Conservation (phyloP, 108 stramenopile genomes). For the Mediolabrus comicus region DNA sequence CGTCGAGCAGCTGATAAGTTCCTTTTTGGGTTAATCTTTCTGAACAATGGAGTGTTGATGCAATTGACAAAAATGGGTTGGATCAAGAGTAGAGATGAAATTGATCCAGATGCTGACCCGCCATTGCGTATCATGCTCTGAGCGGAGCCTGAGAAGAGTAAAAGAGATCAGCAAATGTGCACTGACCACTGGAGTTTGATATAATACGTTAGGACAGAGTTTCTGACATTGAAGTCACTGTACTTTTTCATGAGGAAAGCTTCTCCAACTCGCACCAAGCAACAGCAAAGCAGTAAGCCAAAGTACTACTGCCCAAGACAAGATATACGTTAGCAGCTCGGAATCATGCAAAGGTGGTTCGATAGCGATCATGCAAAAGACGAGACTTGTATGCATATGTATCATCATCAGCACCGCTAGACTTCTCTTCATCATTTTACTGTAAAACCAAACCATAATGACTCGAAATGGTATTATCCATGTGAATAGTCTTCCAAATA, state of each 20-base stretch:
- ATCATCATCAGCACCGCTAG: not conserved
- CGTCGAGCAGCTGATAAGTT: constrained; percentile 33
- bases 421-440: not conserved
- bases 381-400: not conserved
- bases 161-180: no score
- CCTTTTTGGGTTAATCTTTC: constrained; percentile 15
- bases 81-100: constrained; percentile 8
- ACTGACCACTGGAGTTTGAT: no score
- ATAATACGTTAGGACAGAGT: no score
- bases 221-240: no score
- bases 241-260: no score
- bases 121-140: constrained; percentile 21
- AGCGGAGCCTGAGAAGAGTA: not conserved
- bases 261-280: not conserved
- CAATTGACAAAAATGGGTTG: constrained; percentile 23
- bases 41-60: constrained; percentile 28
- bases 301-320: not conserved
- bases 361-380: not conserved
- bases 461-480: not conserved
- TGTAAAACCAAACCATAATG: not conserved
- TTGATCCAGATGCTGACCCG: constrained; percentile 19
- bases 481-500: not conserved
- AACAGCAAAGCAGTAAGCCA: not conserved
- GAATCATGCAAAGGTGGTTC: not conserved
- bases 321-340: not conserved